Base-by-base conservation (phyloP, 441 rosid genomes). In the Cnidoscolus chayamansa region DNA sequence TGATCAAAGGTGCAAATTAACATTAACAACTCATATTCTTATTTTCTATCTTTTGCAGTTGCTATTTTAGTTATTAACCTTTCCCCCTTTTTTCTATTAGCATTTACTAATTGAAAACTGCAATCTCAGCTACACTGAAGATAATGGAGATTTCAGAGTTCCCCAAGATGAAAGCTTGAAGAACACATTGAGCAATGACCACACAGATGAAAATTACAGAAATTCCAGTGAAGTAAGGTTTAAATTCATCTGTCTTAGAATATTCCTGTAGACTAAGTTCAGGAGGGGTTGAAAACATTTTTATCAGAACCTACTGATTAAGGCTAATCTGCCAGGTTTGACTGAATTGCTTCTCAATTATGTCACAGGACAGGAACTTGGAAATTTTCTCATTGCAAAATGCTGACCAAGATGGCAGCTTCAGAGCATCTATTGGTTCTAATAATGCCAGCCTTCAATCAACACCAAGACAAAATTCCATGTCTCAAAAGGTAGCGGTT, bases 111-210 rank as follows among this genome's bases (percentile, higher is more conserved):
- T 20, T 20, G 32, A 48, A 17, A 63, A 54, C 64, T 9, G 10
- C 78, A 85, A 78, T 82, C 67, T 62, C 88, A 92, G 99, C 74
- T 76, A 77, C 73, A 72, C 73, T 57, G 94, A 84, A 81, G 93
- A 84, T 68, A 76, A 78, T 75, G 89, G 74, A 70, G 84, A 75
- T 71, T 79, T 78, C 58, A 50, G 79, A 74, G 79, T 82, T 68
- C 66, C 77, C 58, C 75, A 77, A 25, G 91, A 82, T 58, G 81
- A 76, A 51, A 88, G 87, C 84, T 80, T 82, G 88, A 86, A 83
- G 76, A 79, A 43, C 63, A 76, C 76, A 31, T 76, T 79, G 32
- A 81, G 82, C 71, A 84, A 80, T 64, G 84, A 63, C 66, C 80
- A 84, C 58, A 77, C 69, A 47, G 86, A 84, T 48, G 88, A 81